Base-by-base conservation (phyloP, 768 basidiomycete species). In the Macrocybe gigantea region DNA sequence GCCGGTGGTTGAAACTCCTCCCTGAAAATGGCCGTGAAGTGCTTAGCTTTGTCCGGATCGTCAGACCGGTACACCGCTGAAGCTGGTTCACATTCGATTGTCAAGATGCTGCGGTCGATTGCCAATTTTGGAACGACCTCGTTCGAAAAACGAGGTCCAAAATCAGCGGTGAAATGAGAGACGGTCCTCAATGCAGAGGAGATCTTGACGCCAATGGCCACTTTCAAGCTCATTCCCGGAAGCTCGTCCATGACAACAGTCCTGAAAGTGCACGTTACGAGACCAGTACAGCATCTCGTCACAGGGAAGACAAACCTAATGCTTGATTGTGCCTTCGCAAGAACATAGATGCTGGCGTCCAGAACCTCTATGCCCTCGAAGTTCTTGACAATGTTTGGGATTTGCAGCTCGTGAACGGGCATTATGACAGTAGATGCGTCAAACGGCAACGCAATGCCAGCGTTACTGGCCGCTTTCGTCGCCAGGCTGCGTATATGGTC, bases 171-270 rank as follows among this genome's bases (percentile, higher is more conserved):
- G 49, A 72, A 79, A 54, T 79, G 80, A 38, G 80, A 79, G 44
- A 82, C 78, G 3, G 79, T 82, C 44, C 80, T 67, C 38, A 80
- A 61, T 1, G 76, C 67, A 14, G 79, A 82, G 13, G 80, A 79
- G 49, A 82, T 76, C 51, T 74, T 77, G 47, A 80, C 76, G 10
- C 75, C 76, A 47, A 82, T 68, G 5, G 78, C 67, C 29, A 80
- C 54, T 52, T 80, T 82, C 10, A 80, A 55, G 7, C 77, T 70
- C 41, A 73, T 62, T 13, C 68, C 67, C 13, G 68, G 69, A 34
- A 75, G 64, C 33, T 72, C 71, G 4, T 74, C 69, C 14, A 78
- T 56, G 6, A 71, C 56, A 29, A 80, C 68, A 29, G 78, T 80
- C 50, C 78, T 78, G 40, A 38, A 41, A 33, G 43, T 39, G 32